Evolutionary conservation across 129 eudicot genomes (phyloP).

Genomic region (Helianthus annuus): DNA sequence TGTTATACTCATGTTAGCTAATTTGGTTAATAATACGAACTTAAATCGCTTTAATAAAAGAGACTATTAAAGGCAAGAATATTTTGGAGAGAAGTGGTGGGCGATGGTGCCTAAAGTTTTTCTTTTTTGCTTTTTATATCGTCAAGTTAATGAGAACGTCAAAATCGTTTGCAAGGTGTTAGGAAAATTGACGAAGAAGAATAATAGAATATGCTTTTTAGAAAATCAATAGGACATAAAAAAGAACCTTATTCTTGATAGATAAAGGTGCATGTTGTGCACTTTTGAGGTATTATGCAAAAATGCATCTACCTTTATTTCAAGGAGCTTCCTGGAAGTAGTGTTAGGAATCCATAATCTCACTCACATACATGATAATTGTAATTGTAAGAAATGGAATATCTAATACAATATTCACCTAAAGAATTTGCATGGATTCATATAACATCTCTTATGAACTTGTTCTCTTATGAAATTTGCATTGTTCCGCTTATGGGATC

Average conservation of each 20-base stretch:
- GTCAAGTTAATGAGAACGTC: constrained; percentile 18
- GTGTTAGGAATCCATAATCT: neutral
- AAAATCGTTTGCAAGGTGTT: neutral
- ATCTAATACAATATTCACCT: neutral
- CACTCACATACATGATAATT: neutral
- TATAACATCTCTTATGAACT: too few relatives aligned
- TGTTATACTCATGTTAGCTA: neutral
- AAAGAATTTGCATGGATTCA: constrained; percentile 26
- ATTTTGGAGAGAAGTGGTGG: constrained; percentile 17
- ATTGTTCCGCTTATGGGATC: constrained; percentile 50
- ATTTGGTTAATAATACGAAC: neutral
- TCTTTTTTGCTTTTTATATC: neutral
- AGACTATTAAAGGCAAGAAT: constrained; percentile 16
- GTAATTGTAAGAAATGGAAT: neutral
- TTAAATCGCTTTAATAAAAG: neutral
- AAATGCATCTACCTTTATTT: constrained; percentile 42
- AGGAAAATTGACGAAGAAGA: constrained; percentile 4
- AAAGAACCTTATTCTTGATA: constrained; percentile 37
- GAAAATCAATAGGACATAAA: constrained; percentile 31
- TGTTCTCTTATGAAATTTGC: too few relatives aligned
- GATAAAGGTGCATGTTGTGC: constrained; percentile 28
- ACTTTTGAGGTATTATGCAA: constrained; percentile 17
- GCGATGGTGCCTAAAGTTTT: constrained; percentile 29
- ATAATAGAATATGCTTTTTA: constrained; percentile 25
- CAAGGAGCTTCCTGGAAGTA: constrained; percentile 28